Base-by-base conservation (phyloP, 139 green algal species). In the Gonium pectorale region DNA sequence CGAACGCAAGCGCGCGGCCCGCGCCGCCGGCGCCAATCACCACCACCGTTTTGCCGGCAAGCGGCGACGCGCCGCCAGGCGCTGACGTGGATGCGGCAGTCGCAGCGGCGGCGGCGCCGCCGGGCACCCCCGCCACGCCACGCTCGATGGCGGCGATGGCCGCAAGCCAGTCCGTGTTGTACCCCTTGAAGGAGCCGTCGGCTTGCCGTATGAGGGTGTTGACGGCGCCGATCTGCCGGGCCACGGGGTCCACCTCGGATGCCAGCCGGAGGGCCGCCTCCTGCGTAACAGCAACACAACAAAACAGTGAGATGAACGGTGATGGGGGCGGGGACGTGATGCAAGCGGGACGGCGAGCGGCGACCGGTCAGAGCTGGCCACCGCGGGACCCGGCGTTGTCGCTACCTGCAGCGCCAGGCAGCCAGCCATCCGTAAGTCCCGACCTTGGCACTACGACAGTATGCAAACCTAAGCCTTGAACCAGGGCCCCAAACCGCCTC, bases 81-180 rank as follows among this genome's bases (percentile, higher is more conserved):
- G 96, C 96, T 37, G 99, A 52, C 37, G 99, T 93, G 26, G 98
- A 86, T 43, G 99, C 93, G 0, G 67, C 92, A 69, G 93, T 93
- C n/a, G 92, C 94, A n/a, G 88, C 59, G 49, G 98, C 82, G 0
- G 92, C 89, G 1, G 78, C 77, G 38, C 81, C 64, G 46, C 69
- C 67, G 1, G 78, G 43, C 49, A 82, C 19, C 7, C 74, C 77
- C 49, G 59, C 56, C 64, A 98, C 80, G 15, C 91, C 92, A 1
- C 90, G 71, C 92, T 98, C 97, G 38, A 99, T 97, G 15, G 97
- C 96, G 0, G 60, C 81, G 43, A 99, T 97, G 21, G 97, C 97
- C 0, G 97, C 97, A 0, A 71, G 67, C 92, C 93, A 98, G 89
- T 99, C 97, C 1, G 97, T 99, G 92, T 99, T 99, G 93, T 96